Evolutionary conservation across 495 filamentous ascomycete genomes (phyloP).

Genomic region (Penicillium fimorum): DNA sequence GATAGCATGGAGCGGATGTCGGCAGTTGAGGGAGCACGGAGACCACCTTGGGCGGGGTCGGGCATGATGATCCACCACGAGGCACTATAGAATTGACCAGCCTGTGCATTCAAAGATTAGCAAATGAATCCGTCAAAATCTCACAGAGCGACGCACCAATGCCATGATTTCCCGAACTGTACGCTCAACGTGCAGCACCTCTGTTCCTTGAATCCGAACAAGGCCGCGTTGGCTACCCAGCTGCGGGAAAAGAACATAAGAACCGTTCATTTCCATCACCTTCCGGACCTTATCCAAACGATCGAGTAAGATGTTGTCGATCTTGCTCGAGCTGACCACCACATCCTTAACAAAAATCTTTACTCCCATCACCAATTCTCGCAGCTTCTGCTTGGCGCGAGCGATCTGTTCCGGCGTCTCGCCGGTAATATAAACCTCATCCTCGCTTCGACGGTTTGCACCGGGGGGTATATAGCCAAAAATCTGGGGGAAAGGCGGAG

Average conservation of each 20-base stretch:
- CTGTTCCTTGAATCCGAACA: slow-evolving; percentile 86
- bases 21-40: slow-evolving; percentile 65
- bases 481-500: slow-evolving; percentile 83
- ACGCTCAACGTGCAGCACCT: slow-evolving; percentile 89
- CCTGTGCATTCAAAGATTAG: slow-evolving; percentile 51
- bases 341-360: slow-evolving; percentile 92
- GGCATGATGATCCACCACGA: slow-evolving; percentile 91
- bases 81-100: slow-evolving; percentile 95
- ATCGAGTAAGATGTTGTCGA: slow-evolving; percentile 87
- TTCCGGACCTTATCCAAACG: slow-evolving; percentile 94
- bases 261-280: slow-evolving; percentile 95
- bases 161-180: slow-evolving; percentile 94
- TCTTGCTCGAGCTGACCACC: slow-evolving; percentile 78
- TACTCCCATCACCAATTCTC: slow-evolving; percentile 72
- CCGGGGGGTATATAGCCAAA: slow-evolving; percentile 84
- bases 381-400: slow-evolving; percentile 82
- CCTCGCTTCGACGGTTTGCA: slow-evolving; percentile 73
- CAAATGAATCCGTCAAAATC: background rate
- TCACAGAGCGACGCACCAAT: slow-evolving; percentile 55
- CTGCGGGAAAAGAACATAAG: slow-evolving; percentile 84
- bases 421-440: slow-evolving; percentile 92
- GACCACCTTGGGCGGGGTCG: slow-evolving; percentile 56
- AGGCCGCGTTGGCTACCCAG: slow-evolving; percentile 75
- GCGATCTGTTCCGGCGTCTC: slow-evolving; percentile 75
- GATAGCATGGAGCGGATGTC: slow-evolving; percentile 88